phyloP scores from a whole-genome alignment of 208 protist species.

The Leishmania martiniquensis region DNA sequence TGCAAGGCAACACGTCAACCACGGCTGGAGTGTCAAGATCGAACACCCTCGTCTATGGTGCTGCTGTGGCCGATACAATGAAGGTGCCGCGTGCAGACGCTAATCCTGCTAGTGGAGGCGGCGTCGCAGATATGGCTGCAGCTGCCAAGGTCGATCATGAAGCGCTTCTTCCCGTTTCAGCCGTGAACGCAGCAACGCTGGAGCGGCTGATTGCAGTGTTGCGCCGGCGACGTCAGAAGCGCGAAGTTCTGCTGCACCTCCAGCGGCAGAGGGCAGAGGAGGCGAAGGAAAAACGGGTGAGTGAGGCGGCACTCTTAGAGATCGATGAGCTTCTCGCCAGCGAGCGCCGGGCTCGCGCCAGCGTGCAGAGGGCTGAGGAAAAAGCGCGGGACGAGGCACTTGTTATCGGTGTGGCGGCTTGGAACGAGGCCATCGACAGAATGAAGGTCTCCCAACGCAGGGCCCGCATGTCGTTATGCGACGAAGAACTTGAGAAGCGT shows the following conservation, averaged over 20 bases:
- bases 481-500: conserved; percentile 18
- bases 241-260: conserved; percentile 3
- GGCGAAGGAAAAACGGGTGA: neutral
- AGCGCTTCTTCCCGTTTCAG: neutral
- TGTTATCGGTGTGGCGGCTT: neutral
- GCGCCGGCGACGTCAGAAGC: conserved; percentile 5
- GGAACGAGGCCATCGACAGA: neutral
- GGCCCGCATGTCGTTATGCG: conserved; percentile 8
- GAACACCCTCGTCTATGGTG: conserved; percentile 10
- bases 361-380: conserved; percentile 9
- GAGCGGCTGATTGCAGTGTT: conserved; percentile 18
- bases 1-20: neutral
- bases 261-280: conserved; percentile 10
- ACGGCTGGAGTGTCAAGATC: neutral
- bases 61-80: neutral
- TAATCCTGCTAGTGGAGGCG: too few relatives aligned
- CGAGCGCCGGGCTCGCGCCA: conserved; percentile 8
- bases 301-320: conserved; percentile 2
- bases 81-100: neutral
- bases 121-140: neutral
- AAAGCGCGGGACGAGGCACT: neutral
- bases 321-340: conserved; percentile 16
- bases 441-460: neutral
- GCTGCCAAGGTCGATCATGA: neutral
- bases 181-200: conserved; percentile 7